Evolutionary conservation across 2,329 filamentous ascomycete genomes (phyloP).

Genomic region (Tolypocladium paradoxum): DNA sequence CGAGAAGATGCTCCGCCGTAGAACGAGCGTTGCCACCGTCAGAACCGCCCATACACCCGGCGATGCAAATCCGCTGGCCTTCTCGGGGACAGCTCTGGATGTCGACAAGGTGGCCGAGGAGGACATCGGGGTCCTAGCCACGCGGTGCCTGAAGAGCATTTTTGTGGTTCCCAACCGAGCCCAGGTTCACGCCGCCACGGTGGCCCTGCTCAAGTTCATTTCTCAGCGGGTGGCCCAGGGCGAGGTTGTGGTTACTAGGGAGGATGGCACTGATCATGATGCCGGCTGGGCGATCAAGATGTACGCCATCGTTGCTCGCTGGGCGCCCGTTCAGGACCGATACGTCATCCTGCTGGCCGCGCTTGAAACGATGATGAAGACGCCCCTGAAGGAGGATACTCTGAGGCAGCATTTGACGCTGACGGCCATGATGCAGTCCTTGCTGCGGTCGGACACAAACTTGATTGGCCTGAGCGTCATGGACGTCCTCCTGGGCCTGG

Average conservation of each 20-base stretch:
- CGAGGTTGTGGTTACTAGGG: slow-evolving; percentile 40
- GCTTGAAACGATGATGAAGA: slow-evolving; percentile 63
- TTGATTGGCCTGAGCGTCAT: slow-evolving; percentile 93
- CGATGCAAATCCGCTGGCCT: slow-evolving; percentile 57
- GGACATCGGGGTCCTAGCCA: slow-evolving; percentile 72
- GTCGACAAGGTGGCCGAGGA: slow-evolving; percentile 85
- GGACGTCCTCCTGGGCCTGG: slow-evolving; percentile 78
- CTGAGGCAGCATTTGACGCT: slow-evolving; percentile 66
- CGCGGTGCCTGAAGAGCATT: slow-evolving; percentile 78
- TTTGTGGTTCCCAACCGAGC: slow-evolving; percentile 72
- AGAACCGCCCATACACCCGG: slow-evolving; percentile 50
- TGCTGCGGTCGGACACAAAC: slow-evolving; percentile 82
- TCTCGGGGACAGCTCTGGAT: slow-evolving; percentile 73
- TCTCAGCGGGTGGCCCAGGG: slow-evolving; percentile 43
- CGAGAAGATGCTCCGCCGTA: slow-evolving; percentile 51
- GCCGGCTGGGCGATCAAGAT: slow-evolving; percentile 73
- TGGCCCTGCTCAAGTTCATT: slow-evolving; percentile 65
- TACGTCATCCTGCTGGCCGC: slow-evolving; percentile 80
- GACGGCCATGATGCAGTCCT: slow-evolving; percentile 66
- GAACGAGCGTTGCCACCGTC: slow-evolving; percentile 72
- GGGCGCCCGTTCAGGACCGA: slow-evolving; percentile 89
- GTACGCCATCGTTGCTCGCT: slow-evolving; percentile 68
- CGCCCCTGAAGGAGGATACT: slow-evolving; percentile 57
- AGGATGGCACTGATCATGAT: slow-evolving; percentile 30
- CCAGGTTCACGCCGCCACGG: slow-evolving; percentile 70